Evolutionary conservation across 2,329 filamentous ascomycete genomes (phyloP), one percentile per base, ranked within the genome.

Genomic region (Beauveria asiatica): DNA sequence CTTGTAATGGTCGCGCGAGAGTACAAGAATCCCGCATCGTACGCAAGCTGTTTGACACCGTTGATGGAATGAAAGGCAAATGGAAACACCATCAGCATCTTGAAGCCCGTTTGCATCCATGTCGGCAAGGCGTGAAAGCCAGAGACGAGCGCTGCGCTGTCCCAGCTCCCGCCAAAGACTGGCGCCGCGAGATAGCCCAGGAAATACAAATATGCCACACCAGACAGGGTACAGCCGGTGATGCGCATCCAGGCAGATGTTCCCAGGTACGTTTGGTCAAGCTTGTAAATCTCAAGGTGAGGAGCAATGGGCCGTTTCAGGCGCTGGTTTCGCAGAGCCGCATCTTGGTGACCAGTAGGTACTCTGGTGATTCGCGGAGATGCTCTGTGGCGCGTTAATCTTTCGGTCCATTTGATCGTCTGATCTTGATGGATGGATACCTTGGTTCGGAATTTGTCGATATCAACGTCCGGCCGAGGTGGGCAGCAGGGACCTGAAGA

Each of bases 221-320:
- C 87, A 62, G 83, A 84, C 64, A 92, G 78, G 61, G 78, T 71
- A 67, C 80, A 73, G 67, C 88, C 90, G 9, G 88, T 90, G 75
- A 93, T 82, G 68, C 90, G 89, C 79, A 90, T 87, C 72, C 88
- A 78, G 64, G 78, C 76, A 61, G 77, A 82, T 63, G 83, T 84
- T 64, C 79, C 78, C 73, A 87, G 84, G 85, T 85, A 94, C 68
- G 89, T 92, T 74, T 94, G 87, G 73, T 88, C 84, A 61, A 85
- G 84, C 70, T 82, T 79, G 83, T 94, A 95, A 80, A 92, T 90
- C 67, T 76, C 70, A 62, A 95, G 82, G 72, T 94, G 90, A 46
- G 90, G 90, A 41, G 89, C 80, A 67, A 93, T 81, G 69, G 90
- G 90, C 62, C 90, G 90, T 68, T 80, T 75, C 59, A 85, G 79